These are phyloP conservation scores for Coprinopsis marcescibilis DNA, from an alignment of 768 basidiomycete species.

Conservation along the genomic window DNA sequence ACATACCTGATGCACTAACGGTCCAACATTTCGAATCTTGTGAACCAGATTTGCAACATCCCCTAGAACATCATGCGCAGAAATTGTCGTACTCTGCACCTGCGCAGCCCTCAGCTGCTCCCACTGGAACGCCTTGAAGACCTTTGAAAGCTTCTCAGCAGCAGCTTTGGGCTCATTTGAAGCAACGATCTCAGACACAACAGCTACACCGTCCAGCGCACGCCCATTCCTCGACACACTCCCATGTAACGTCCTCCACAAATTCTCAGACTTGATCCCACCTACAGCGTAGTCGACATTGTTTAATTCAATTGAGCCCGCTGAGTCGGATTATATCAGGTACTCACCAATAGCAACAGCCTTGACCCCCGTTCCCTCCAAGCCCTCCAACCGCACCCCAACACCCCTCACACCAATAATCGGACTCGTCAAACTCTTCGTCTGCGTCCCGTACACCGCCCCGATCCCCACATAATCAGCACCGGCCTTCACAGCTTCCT, in stretches of 20 bases:
- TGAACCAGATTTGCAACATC: constrained; percentile 45
- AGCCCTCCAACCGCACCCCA: constrained; percentile 54
- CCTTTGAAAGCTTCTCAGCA: constrained; percentile 38
- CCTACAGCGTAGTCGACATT: constrained; percentile 53
- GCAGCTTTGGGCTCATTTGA: constrained; percentile 50
- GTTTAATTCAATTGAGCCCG: background rate
- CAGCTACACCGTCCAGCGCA: constrained; percentile 74
- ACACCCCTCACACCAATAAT: constrained; percentile 70
- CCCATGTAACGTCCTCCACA: constrained; percentile 71
- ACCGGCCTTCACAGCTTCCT: constrained; percentile 51
- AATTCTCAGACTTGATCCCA: constrained; percentile 78
- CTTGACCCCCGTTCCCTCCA: constrained; percentile 60
- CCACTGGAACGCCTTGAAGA: constrained; percentile 40
- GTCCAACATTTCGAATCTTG: constrained; percentile 45
- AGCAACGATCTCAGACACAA: constrained; percentile 82
- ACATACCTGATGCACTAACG: constrained; percentile 76
- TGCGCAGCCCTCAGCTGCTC: constrained; percentile 3
- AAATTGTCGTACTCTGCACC: constrained; percentile 7
- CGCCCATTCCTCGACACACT: constrained; percentile 53
- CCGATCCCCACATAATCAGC: constrained; percentile 90
- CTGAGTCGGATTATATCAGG: background rate
- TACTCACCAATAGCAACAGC: constrained; percentile 80
- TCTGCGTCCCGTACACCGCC: constrained; percentile 73
- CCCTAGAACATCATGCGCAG: constrained; percentile 34
- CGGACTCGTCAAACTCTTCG: constrained; percentile 65